A percentile compares a stretch with the other conserved stretches of the same genome.
Evolutionary conservation across 345 rosid genomes (phyloP).

Genomic region (Fremontodendron californicum): DNA sequence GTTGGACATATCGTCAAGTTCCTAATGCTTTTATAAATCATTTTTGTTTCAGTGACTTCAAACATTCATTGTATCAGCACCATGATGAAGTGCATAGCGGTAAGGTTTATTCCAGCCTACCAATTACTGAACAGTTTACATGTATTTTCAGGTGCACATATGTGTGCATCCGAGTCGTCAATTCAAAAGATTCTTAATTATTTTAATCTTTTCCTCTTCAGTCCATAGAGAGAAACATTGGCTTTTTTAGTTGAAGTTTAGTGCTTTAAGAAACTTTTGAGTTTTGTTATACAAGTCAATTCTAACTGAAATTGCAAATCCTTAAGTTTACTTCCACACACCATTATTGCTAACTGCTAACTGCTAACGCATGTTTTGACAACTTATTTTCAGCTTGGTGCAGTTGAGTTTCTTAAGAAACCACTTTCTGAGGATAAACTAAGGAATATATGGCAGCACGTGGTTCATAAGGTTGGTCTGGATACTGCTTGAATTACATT

Average conservation of each 20-base stretch:
- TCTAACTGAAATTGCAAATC: neutral
- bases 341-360: neutral
- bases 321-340: neutral
- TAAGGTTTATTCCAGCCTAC: slow-evolving; percentile 21
- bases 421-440: slow-evolving; percentile 78
- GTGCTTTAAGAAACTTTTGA: neutral
- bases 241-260: neutral
- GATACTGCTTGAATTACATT: neutral
- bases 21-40: slow-evolving; percentile 22
- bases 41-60: slow-evolving; percentile 66
- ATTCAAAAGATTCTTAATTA: neutral
- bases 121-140: neutral
- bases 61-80: slow-evolving; percentile 72
- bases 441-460: slow-evolving; percentile 94
- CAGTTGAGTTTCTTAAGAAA: slow-evolving; percentile 86
- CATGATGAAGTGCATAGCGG: slow-evolving; percentile 96
- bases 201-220: neutral
- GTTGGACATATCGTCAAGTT: neutral
- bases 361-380: slow-evolving; percentile 15
- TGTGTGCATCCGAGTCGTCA: neutral
- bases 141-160: neutral
- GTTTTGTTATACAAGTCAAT: neutral
- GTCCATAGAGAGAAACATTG: neutral
- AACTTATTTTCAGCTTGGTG: slow-evolving; percentile 71
- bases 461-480: slow-evolving; percentile 74